Base-by-base conservation (phyloP, 352 stramenopile genomes). In the Globisporangium nagaii region DNA sequence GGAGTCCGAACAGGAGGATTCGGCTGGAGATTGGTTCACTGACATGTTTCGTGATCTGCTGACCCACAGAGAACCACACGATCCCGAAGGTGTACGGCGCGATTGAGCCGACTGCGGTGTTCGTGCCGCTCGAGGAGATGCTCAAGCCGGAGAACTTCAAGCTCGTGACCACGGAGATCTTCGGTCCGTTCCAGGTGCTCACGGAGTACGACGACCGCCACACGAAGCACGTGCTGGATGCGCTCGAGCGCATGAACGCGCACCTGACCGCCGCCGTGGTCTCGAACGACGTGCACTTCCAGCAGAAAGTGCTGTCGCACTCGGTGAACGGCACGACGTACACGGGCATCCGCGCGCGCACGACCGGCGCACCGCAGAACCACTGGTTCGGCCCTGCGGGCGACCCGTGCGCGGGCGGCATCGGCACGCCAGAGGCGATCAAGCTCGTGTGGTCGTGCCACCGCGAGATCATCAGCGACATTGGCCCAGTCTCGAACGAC, bases 291-390 rank as follows among this genome's bases (percentile, higher is more conserved):
- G 64, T 86, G 31, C 63, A 84, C 40, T 99, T 99, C 70, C 78
- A 91, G 62, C 82, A 96, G 48, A 83, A 96, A 40, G 87, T 99
- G 45, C 80, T 99, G 13, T 85, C 88, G 25, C 76, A 96, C 69
- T 98, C 97, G n/a, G 96, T 99, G n/a, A 99, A 99, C 72, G 97
- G 97, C 53, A 99, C 97, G 35, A 99, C 96, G 2, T 99, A 99
- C 82, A 90, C 77, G 49, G 97, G 97, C 45, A 95, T 97, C 47
- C 85, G 97, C 43, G 97, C 96, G 12, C 83, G 96, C 58, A 99
- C 96, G 8, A 99, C 96, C 2, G 96, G 95, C 48, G 93, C 93
- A 17, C 92, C 92, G 5, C 86, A 97, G 71, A 97, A 96, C 88
- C 94, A 95, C 83, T 98, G 92, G 92, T 97, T 99, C 72, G 96